Conservation (phyloP, 805 yeast species). For the Grigorovia jiainica region DNA sequence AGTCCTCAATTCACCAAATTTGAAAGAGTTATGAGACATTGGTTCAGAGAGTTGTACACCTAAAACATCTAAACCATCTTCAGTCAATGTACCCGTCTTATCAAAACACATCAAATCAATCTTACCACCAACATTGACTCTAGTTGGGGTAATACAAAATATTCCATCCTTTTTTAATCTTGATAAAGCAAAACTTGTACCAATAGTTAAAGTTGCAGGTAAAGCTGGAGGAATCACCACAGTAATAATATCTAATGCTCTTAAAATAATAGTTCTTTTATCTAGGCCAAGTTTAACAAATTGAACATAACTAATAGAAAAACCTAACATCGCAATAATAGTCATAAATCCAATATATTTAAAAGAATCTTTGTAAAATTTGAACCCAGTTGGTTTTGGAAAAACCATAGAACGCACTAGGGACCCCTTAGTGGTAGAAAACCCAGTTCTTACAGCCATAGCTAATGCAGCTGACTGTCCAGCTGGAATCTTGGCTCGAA, state of each 20-base stretch:
- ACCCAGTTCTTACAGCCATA: constrained; percentile 81
- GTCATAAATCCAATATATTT: constrained; percentile 95
- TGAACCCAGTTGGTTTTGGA: constrained; percentile 90
- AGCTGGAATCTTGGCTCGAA: constrained; percentile 64
- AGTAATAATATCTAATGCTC: constrained; percentile 90
- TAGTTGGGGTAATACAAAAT: constrained; percentile 87
- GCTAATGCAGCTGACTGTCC: constrained; percentile 60
- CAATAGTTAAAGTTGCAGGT: constrained; percentile 95
- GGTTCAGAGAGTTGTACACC: constrained; percentile 40
- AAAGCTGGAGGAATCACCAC: constrained; percentile 98
- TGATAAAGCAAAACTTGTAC: constrained; percentile 83
- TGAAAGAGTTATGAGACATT: constrained; percentile 8
- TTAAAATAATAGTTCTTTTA: constrained; percentile 57
- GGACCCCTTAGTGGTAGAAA: constrained; percentile 92
- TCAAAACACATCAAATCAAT: constrained; percentile 86
- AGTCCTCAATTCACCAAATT: constrained; percentile 22
- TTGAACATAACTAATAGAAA: constrained; percentile 70
- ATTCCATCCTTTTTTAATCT: constrained; percentile 61
- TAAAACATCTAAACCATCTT: constrained; percentile 87
- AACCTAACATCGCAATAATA: constrained; percentile 73
- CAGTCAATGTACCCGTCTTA: constrained; percentile 95
- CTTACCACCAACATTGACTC: constrained; percentile 95
- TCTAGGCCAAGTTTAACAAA: constrained; percentile 71
- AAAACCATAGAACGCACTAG: constrained; percentile 90
- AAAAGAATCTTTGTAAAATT: constrained; percentile 89